A percentile compares a stretch with the other conserved stretches of the same genome.
Conservation (phyloP, 192 early-diverging fungal genomes). For the Backusella sp. region DNA sequence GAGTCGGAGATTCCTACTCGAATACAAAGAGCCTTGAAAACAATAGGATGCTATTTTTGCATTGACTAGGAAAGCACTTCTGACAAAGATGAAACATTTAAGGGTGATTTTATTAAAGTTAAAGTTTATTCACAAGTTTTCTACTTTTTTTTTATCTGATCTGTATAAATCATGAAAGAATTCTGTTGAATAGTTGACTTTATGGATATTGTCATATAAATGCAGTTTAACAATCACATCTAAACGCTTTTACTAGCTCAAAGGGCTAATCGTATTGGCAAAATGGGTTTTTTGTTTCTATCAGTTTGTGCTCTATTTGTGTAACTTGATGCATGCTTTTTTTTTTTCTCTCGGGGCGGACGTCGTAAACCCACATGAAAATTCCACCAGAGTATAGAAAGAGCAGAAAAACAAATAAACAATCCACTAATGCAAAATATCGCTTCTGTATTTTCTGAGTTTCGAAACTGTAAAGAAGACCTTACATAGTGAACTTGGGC, state of each 20-base stretch:
- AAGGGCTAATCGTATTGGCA: background rate
- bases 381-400: background rate
- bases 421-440: background rate
- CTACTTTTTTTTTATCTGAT: background rate
- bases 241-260: background rate
- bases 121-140: background rate
- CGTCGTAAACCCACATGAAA: background rate
- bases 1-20: background rate
- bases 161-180: background rate
- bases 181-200: background rate
- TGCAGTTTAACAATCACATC: background rate
- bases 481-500: background rate
- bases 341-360: background rate
- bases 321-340: background rate
- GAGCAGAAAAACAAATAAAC: background rate
- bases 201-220: background rate
- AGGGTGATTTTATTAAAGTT: background rate
- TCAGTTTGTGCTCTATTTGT: background rate
- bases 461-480: background rate
- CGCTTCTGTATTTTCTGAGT: background rate
- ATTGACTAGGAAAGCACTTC: background rate
- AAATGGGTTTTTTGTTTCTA: background rate
- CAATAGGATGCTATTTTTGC: background rate
- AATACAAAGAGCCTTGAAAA: background rate
- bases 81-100: background rate